Conservation (phyloP, 2,329 filamentous ascomycete genomes). For the Lachnellula hyalina region DNA sequence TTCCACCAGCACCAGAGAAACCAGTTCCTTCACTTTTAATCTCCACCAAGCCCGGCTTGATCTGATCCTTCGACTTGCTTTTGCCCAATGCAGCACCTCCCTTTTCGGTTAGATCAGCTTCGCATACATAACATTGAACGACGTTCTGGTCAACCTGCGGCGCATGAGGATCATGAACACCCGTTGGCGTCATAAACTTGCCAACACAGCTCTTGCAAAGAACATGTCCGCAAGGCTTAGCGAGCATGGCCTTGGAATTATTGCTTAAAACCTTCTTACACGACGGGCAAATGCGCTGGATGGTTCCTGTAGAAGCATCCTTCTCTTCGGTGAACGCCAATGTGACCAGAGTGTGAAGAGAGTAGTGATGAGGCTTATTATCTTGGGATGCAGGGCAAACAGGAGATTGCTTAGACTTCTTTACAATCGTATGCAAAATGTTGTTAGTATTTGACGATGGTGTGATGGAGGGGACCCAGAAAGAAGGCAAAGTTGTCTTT, state of each 20-base stretch:
- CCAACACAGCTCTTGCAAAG: constrained; percentile 79
- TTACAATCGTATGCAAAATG: constrained; percentile 50
- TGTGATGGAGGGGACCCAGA: constrained; percentile 87
- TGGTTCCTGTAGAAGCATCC: constrained; percentile 41
- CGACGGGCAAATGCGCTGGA: constrained; percentile 66
- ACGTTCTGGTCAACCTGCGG: constrained; percentile 41
- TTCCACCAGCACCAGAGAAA: constrained; percentile 82
- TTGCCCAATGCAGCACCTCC: constrained; percentile 42
- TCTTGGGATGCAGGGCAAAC: constrained; percentile 70
- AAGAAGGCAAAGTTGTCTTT: constrained; percentile 71
- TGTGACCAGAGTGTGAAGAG: constrained; percentile 70
- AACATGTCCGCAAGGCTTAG: constrained; percentile 87
- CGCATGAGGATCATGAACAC: constrained; percentile 55
- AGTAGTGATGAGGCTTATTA: constrained; percentile 65
- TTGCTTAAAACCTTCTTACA: constrained; percentile 83
- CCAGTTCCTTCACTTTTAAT: constrained; percentile 85
- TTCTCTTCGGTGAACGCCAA: constrained; percentile 73
- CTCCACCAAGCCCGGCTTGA: constrained; percentile 69
- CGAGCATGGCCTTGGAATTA: constrained; percentile 72
- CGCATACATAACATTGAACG: constrained; percentile 80
- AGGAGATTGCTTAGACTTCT: constrained; percentile 61
- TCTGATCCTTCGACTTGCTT: constrained; percentile 50
- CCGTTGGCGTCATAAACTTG: constrained; percentile 68
- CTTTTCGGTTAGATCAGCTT: constrained; percentile 61
- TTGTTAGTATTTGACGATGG: constrained; percentile 58